Conservation (phyloP, 208 protist genomes). For the Crithidia sp. region DNA sequence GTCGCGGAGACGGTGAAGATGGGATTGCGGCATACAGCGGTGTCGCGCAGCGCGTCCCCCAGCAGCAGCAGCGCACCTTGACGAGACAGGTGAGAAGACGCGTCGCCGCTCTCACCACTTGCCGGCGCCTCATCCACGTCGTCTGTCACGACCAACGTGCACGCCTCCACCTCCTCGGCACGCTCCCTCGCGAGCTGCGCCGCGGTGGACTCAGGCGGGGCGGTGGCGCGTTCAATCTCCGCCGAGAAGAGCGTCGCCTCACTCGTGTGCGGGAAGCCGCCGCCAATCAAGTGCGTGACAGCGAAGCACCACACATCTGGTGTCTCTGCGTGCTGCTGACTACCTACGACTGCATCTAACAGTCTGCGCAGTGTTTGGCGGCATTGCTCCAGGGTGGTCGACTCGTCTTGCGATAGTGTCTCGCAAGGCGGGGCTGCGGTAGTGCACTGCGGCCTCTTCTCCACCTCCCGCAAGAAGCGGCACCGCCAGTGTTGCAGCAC, state of each 20-base stretch:
- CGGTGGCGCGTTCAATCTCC: constrained; percentile 13
- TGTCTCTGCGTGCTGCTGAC: background rate
- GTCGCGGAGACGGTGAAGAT: constrained; percentile 17
- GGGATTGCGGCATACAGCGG: background rate
- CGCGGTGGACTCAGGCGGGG: constrained; percentile 14
- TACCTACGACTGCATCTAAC: background rate
- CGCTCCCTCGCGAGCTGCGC: constrained; percentile 22
- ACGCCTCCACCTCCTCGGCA: constrained; percentile 19
- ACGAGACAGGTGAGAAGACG: constrained; percentile 7
- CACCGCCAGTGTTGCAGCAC: constrained; percentile 11
- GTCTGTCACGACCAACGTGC: constrained; percentile 19
- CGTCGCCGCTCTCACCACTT: background rate
- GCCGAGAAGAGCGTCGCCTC: constrained; percentile 1
- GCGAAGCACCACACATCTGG: constrained; percentile 7
- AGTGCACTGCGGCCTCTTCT: background rate
- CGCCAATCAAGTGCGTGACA: background rate
- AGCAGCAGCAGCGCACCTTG: constrained; percentile 33
- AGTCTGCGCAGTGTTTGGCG: too few species aligned
- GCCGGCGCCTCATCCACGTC: constrained; percentile 1
- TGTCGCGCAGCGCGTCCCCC: constrained; percentile 12
- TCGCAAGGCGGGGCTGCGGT: too few species aligned
- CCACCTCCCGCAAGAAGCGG: constrained; percentile 11
- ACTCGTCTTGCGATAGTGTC: too few species aligned
- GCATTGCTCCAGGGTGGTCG: too few species aligned
- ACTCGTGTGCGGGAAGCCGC: background rate